Evolutionary conservation across 2,329 filamentous ascomycete species (phyloP), one percentile per base, ranked within the genome.

Genomic region (Paradendryphiella salina): DNA sequence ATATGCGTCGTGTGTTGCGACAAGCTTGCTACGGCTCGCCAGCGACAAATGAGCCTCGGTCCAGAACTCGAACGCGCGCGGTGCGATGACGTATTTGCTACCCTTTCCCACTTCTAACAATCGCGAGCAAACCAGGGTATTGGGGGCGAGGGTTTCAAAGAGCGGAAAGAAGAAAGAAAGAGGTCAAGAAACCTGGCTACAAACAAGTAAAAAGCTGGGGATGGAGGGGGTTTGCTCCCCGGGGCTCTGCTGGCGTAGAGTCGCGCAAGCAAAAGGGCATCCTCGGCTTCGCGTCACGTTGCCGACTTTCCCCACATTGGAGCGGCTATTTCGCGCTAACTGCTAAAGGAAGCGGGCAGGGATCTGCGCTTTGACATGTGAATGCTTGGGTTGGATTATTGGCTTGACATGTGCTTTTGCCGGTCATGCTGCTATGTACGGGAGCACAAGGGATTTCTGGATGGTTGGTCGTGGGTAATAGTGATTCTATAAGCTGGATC

Each of bases 221-320:
- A 23, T 23, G 21, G 21, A 7, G 21, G 21, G 21, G 21, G 21
- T 9, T 10, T 26, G 10, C 23, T 10, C 23, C 10, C 20, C 5
- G 20, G 23, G 23, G 23, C 1, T 26, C 10, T n/a, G n/a, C 23
- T 26, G 23, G 23, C 23, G 6, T 9, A 59, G 52, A 38, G 48
- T 54, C 46, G 57, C 54, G 23, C 23, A 9, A 26, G 23, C 8
- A 9, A 26, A 3, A 20, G 23, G 65, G 65, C 21, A 64, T 60
- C 69, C 69, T 70, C 67, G 69, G 69, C 67, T 17, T 66, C 60
- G 63, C 66, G 63, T 69, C 67, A 67, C 63, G 50, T 61, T 60
- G 42, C 64, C 63, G 61, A 63, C 9, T 56, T 65, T 66, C 66
- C 65, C 67, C 66, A 70, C 65, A 66, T 56, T 60, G 54, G 47